Base-by-base conservation (phyloP, 768 basidiomycete genomes). In the Amanita phalloides region DNA sequence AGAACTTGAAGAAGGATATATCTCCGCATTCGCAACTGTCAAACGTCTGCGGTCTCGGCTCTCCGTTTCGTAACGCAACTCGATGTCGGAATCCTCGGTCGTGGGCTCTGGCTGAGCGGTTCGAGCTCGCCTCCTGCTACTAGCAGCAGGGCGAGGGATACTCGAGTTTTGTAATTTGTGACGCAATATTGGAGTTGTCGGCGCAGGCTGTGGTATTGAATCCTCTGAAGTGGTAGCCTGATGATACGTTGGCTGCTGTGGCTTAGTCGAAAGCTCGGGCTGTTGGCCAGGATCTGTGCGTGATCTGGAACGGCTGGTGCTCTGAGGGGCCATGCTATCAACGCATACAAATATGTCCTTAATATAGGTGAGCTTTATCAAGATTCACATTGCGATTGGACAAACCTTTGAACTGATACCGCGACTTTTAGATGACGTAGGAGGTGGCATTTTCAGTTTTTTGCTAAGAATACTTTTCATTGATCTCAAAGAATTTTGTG, bases 31-130 rank as follows among this genome's bases (percentile, higher is more conserved):
- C 6, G 72, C 66, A 23, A 77, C 71, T 9, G 70, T 71, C 14
- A 77, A 61, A 38, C 68, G 74, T 4, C 75, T 68, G 46, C 63
- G 65, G 14, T 71, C 66, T 35, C 63, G 61, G 41, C 62, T 60
- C 44, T 67, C 66, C n/a, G 55, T 58, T 48, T 76, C 72, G 55
- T 69, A 71, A 11, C 63, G 68, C 28, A 57, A 60, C 52, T 76
- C 74, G 3, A 73, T 48, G 48, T 77, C 74, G 9, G 76, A 77
- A 26, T 75, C 73, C 43, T 73, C 69, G 1, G 65, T 54, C 5
- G 55, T 62, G 14, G 55, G 51, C 8, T 57, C 56, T 10, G 60
- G 54, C 25, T 55, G 57, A n/a, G 59, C 48, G 35, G 58, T 58
- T 11, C 61, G 57, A 7, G 61, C 45, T n/a, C 62, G 35, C 14